Conservation (phyloP, 345 rosid genomes). For the Salix udensis region DNA sequence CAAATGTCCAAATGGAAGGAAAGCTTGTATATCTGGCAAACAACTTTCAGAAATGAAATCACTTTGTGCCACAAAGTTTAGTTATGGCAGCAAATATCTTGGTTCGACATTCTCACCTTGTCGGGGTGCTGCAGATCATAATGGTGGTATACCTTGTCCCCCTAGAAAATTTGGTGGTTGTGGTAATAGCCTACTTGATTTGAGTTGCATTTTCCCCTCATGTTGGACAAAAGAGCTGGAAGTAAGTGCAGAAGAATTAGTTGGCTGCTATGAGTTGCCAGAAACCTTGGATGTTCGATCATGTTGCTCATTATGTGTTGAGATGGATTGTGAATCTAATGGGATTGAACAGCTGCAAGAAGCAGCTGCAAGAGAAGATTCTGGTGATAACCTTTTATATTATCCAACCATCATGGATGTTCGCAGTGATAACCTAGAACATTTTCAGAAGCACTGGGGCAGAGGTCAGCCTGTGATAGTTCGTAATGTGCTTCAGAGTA, state of each 20-base stretch:
- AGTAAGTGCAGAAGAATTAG: constrained; percentile 76
- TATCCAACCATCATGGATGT: constrained; percentile 51
- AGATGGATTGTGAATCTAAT: constrained; percentile 40
- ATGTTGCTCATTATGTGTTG: constrained; percentile 61
- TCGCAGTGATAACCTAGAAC: constrained; percentile 67
- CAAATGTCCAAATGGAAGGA: constrained; percentile 36
- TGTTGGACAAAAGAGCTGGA: constrained; percentile 70
- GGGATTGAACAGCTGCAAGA: constrained; percentile 52
- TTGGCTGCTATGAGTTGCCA: constrained; percentile 81
- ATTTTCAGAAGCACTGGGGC: constrained; percentile 92
- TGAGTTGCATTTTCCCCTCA: constrained; percentile 48
- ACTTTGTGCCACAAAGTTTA: constrained; percentile 20
- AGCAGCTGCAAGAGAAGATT: constrained; percentile 59
- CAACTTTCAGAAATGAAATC: constrained; percentile 32
- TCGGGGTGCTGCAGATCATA: constrained; percentile 29
- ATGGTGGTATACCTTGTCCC: constrained; percentile 46
- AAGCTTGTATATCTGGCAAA: constrained; percentile 24
- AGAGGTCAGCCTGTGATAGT: constrained; percentile 86
- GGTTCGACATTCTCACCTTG: constrained; percentile 33
- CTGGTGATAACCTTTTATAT: constrained; percentile 66
- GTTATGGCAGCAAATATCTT: constrained; percentile 18
- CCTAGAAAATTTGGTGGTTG: constrained; percentile 58
- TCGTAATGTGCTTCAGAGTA: constrained; percentile 53
- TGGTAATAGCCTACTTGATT: constrained; percentile 46
- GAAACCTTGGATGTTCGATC: constrained; percentile 58